These are phyloP conservation scores for Kingdonia uniflora DNA, from an alignment of 164 flowering plant genomes.

Conservation along the genomic window DNA sequence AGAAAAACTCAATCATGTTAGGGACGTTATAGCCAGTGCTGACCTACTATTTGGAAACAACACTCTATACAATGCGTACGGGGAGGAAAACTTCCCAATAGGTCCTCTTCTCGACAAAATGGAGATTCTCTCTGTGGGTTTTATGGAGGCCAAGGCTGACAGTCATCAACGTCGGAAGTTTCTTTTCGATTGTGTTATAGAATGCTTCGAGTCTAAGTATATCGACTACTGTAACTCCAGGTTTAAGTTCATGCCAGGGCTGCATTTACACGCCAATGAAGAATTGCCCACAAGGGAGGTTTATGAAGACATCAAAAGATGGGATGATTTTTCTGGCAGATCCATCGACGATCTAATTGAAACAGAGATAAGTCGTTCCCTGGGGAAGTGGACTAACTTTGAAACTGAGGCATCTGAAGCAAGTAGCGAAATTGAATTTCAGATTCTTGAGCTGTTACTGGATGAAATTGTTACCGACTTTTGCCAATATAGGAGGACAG, in stretches of 20 bases:
- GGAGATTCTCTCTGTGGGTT: slow-evolving; percentile 31
- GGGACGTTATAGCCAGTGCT: slow-evolving; percentile 41
- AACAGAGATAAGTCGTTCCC: slow-evolving; percentile 53
- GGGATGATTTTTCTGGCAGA: slow-evolving; percentile 37
- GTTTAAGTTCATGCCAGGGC: slow-evolving; percentile 27
- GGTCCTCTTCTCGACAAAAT: slow-evolving; percentile 34
- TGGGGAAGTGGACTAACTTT: slow-evolving; percentile 64
- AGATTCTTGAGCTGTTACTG: slow-evolving; percentile 39
- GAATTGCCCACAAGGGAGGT: slow-evolving; percentile 30
- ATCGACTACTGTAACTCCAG: slow-evolving; percentile 22
- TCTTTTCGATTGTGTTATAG: slow-evolving; percentile 53
- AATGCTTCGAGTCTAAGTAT: slow-evolving; percentile 43
- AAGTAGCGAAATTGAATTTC: slow-evolving; percentile 30
- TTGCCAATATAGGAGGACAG: slow-evolving; percentile 8
- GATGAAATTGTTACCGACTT: slow-evolving; percentile 56
- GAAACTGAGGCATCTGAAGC: slow-evolving; percentile 47
- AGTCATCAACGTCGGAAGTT: slow-evolving; percentile 32
- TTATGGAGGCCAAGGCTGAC: slow-evolving; percentile 23
- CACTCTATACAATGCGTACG: slow-evolving; percentile 8
- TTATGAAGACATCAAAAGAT: slow-evolving; percentile 34
- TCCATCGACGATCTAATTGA: slow-evolving; percentile 58
- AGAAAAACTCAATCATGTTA: slow-evolving; percentile 29
- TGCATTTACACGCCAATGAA: slow-evolving; percentile 21
- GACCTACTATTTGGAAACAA: slow-evolving; percentile 39
- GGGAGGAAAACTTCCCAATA: slow-evolving; percentile 15